Conservation (phyloP, 1,284 basidiomycete species). For the Ceraceosorus guamensis region DNA sequence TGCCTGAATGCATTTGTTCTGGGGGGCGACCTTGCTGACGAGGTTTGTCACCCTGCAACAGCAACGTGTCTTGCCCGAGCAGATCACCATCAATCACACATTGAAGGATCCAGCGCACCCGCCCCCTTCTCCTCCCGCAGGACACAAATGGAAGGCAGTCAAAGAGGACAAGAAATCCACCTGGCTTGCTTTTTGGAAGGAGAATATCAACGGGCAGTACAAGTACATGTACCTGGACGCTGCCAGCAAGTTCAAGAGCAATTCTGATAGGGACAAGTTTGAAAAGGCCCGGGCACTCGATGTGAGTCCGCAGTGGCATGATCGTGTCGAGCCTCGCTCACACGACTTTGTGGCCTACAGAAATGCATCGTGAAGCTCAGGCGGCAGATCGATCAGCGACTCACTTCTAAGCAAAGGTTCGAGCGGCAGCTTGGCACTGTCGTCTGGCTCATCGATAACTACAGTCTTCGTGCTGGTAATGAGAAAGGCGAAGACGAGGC, state of each 20-base stretch:
- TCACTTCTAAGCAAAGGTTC: conserved; percentile 38
- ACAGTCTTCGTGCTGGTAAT: conserved; percentile 47
- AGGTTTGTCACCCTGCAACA: not conserved
- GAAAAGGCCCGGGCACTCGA: conserved; percentile 47
- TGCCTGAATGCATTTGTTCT: not conserved
- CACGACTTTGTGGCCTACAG: not conserved
- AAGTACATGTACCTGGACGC: conserved; percentile 48
- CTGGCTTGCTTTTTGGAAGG: conserved; percentile 47
- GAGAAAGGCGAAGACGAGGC: conserved; percentile 49
- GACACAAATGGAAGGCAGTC: conserved; percentile 44
- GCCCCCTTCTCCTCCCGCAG: conserved; percentile 37
- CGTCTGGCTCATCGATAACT: conserved; percentile 48
- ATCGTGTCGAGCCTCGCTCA: too few species aligned
- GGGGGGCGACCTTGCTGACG: not conserved
- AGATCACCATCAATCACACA: conserved; percentile 48
- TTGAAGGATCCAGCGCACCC: conserved; percentile 26
- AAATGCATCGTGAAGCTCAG: conserved; percentile 39
- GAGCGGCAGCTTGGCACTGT: conserved; percentile 47
- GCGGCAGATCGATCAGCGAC: conserved; percentile 34
- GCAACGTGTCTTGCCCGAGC: conserved; percentile 27
- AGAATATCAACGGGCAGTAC: conserved; percentile 44
- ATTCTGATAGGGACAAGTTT: conserved; percentile 46
- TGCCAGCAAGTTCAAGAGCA: conserved; percentile 45
- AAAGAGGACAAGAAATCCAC: conserved; percentile 45
- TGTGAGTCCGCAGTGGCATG: conserved; percentile 8